phyloP scores from a whole-genome alignment of 2,329 filamentous ascomycete species.

The Aplosporella prunicola region DNA sequence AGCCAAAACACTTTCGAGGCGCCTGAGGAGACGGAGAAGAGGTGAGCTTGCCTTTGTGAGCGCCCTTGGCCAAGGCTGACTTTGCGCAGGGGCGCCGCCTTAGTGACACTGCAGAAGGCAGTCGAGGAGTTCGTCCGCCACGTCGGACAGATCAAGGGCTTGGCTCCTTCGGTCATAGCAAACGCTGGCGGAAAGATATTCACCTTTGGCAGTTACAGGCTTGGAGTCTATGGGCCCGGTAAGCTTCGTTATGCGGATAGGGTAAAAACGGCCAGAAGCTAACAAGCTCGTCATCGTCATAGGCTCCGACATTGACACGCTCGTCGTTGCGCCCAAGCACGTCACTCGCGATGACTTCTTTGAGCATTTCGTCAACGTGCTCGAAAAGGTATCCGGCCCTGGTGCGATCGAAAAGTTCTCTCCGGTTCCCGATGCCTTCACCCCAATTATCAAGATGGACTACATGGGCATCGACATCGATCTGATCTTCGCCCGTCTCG shows the following conservation, averaged over 20 bases:
- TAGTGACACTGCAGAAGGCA: constrained; percentile 48
- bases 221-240: constrained; percentile 85
- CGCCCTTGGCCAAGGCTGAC: constrained; percentile 14
- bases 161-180: constrained; percentile 68
- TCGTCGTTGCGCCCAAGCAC: constrained; percentile 85
- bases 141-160: constrained; percentile 63
- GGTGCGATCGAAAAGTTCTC: constrained; percentile 79
- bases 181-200: constrained; percentile 87
- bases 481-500: constrained; percentile 55
- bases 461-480: constrained; percentile 89
- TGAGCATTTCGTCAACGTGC: constrained; percentile 69
- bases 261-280: too few relatives aligned
- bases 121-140: constrained; percentile 78
- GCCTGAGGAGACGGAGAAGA: constrained; percentile 70
- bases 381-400: constrained; percentile 64
- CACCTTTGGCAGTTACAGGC: constrained; percentile 88
- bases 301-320: constrained; percentile 95
- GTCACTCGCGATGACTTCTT: constrained; percentile 89
- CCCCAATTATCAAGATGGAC: constrained; percentile 96
- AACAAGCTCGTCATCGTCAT: neutral
- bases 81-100: constrained; percentile 36
- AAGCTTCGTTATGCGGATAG: too few relatives aligned
- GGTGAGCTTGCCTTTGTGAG: constrained; percentile 40
- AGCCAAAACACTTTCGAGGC: constrained; percentile 87
- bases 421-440: constrained; percentile 79